phyloP scores from a whole-genome alignment of 2,329 filamentous ascomycete species.

The Pseudodiploospora longispora region DNA sequence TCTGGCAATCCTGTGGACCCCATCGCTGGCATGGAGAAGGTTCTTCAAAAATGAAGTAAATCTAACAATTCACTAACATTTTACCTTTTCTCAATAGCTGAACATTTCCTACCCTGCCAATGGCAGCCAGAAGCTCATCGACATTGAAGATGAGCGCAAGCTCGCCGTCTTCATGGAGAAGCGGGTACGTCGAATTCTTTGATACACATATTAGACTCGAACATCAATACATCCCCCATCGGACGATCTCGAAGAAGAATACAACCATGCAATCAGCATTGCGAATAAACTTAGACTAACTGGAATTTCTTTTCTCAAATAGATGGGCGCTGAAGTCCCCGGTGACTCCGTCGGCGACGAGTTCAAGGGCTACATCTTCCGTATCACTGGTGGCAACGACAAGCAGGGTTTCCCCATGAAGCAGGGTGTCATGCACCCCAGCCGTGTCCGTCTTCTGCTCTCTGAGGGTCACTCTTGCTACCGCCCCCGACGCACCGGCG shows the following conservation, averaged over 20 bases:
- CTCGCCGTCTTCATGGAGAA: conserved; percentile 98
- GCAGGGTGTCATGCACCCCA: conserved; percentile 99
- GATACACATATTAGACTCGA: conserved; percentile 15
- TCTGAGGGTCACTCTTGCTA: conserved; percentile 98
- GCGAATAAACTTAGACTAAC: neutral
- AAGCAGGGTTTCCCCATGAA: conserved; percentile 99
- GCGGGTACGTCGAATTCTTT: conserved; percentile 55
- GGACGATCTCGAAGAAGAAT: no score
- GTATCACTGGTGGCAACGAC: conserved; percentile 99
- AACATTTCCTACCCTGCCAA: conserved; percentile 89
- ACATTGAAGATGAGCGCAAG: conserved; percentile 99
- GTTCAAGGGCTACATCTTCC: conserved; percentile 99
- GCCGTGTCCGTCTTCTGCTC: conserved; percentile 96
- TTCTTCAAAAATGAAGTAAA: no score
- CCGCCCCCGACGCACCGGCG: conserved; percentile 92
- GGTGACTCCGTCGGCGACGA: conserved; percentile 96
- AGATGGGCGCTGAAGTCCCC: conserved; percentile 86
- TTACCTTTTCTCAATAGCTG: conserved; percentile 32
- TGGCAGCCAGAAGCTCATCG: conserved; percentile 98
- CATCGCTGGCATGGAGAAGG: no score
- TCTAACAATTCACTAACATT: conserved; percentile 20
- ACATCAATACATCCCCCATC: no score
- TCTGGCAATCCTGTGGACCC: no score
- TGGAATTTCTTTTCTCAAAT: conserved; percentile 15
- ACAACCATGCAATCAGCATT: no score